phyloP scores from a whole-genome alignment of 805 yeast species.

The Candida sanyiensis region DNA sequence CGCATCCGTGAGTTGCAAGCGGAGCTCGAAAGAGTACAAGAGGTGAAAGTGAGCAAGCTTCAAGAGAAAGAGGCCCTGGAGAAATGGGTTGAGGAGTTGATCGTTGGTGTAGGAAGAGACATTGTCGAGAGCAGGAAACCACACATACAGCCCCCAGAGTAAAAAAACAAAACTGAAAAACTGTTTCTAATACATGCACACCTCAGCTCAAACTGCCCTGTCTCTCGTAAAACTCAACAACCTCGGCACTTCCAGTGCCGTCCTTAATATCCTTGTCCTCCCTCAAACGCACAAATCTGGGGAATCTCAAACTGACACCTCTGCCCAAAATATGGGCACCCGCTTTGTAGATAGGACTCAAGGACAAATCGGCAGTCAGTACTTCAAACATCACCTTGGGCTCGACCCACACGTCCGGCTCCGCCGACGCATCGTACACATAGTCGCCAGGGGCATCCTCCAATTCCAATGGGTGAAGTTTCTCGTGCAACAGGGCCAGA shows the following conservation, averaged over 20 bases:
- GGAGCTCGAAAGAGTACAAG: conserved; percentile 57
- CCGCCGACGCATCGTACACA: conserved; percentile 64
- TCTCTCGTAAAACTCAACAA: conserved; percentile 73
- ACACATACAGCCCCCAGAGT: too few relatives aligned
- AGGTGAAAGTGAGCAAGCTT: conserved; percentile 49
- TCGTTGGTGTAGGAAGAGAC: conserved; percentile 40
- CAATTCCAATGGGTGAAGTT: conserved; percentile 63
- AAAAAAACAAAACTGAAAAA: too few relatives aligned
- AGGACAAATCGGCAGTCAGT: conserved; percentile 81
- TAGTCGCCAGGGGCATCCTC: conserved; percentile 59
- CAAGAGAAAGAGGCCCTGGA: conserved; percentile 58
- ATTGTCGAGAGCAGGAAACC: conserved; percentile 27
- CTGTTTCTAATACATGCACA: too few relatives aligned
- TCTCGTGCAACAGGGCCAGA: conserved; percentile 52
- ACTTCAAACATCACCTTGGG: conserved; percentile 84
- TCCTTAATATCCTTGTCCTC: conserved; percentile 85
- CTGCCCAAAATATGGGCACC: conserved; percentile 67
- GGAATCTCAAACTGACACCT: conserved; percentile 86
- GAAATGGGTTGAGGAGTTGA: conserved; percentile 59
- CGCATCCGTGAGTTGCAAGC: conserved; percentile 56
- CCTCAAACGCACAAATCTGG: conserved; percentile 75
- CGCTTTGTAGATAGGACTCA: conserved; percentile 86
- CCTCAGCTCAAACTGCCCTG: conserved; percentile 47
- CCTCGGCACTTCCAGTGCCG: conserved; percentile 79
- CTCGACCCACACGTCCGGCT: conserved; percentile 93